phyloP scores from a whole-genome alignment of 352 stramenopile species.

The Blastocystis sp. region DNA sequence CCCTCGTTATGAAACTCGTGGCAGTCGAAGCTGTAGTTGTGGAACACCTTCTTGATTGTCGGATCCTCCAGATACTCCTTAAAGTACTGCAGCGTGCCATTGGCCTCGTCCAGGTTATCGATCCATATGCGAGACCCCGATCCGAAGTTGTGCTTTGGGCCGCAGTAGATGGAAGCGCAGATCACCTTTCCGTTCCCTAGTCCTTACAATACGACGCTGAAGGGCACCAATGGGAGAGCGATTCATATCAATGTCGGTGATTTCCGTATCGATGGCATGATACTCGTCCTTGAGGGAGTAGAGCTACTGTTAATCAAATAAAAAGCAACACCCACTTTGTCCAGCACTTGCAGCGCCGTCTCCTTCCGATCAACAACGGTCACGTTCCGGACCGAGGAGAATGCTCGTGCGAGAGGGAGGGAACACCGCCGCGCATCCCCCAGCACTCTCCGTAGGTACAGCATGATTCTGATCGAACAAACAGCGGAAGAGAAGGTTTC shows the following conservation, averaged over 20 bases:
- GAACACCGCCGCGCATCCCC: not conserved
- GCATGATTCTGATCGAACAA: conserved; percentile 44
- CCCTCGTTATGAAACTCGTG: conserved; percentile 95
- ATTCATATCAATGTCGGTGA: conserved; percentile 62
- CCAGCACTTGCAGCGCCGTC: conserved; percentile 37
- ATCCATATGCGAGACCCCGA: conserved; percentile 85
- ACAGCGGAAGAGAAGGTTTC: conserved; percentile 36
- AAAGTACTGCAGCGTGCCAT: conserved; percentile 81
- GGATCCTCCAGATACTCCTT: conserved; percentile 88
- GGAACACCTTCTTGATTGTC: conserved; percentile 83
- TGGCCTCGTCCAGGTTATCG: conserved; percentile 83
- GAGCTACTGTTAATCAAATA: conserved; percentile 13
- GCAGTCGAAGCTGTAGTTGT: conserved; percentile 99
- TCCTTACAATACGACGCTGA: not conserved
- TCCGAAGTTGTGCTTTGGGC: conserved; percentile 91
- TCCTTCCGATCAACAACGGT: conserved; percentile 69
- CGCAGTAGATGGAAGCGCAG: conserved; percentile 92
- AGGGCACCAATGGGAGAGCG: conserved; percentile 67
- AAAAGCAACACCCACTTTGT: not conserved
- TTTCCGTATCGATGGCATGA: conserved; percentile 66
- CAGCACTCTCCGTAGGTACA: not conserved
- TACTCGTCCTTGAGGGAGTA: conserved; percentile 62
- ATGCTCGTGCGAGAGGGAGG: not conserved
- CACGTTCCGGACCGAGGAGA: conserved; percentile 20
- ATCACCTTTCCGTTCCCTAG: conserved; percentile 94